Evolutionary conservation across 176 grass and related monocot species (phyloP), one percentile per base, ranked within the genome.

Genomic region (Puya raimondii): DNA sequence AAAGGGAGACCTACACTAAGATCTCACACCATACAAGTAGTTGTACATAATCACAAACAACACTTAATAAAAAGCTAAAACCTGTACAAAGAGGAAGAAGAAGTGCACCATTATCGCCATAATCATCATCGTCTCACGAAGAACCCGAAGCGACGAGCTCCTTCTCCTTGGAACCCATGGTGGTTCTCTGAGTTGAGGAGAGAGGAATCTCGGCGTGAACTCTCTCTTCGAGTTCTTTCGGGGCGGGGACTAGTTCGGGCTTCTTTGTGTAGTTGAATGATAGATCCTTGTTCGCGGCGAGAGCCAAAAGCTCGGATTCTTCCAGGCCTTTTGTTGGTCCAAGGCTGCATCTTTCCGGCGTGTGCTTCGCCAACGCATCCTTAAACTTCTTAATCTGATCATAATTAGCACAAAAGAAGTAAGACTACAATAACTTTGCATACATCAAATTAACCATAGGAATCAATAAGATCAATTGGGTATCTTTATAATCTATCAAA

Each of bases 371-470:
- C 80, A 99, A 86, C 0, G 87, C 85, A 65, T 99, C 87, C 59
- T 61, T 93, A 49, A 99, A 99, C 74, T 93, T 99, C 75, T 99
- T 93, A 65, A 99, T 99, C 94, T 99, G 87, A 7, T 42, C 33
- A 42, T 42, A 42, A 42, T 42, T 42, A 42, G 76, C 81, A 22
- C 23, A 16, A 1, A 23, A 23, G 12, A 33, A 13, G 5, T 42
- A 42, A 66, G 11, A 15, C 11, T 23, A 72, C 4, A 48, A 23
- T 50, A 58, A 20, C n/a, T 8, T 8, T 49, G 42, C n/a, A 16
- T 61, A 16, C 9, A 61, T 61, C 13, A 57, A 17, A 57, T 7
- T 22, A 22, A 3, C 16, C 58, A 25, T 16, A 47, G 23, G 14
- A 13, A 10, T 54, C 12, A 7, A 25, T 4, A 18, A 7, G 33